Conservation (phyloP, 768 basidiomycete genomes). For the Inosperma sp. region DNA sequence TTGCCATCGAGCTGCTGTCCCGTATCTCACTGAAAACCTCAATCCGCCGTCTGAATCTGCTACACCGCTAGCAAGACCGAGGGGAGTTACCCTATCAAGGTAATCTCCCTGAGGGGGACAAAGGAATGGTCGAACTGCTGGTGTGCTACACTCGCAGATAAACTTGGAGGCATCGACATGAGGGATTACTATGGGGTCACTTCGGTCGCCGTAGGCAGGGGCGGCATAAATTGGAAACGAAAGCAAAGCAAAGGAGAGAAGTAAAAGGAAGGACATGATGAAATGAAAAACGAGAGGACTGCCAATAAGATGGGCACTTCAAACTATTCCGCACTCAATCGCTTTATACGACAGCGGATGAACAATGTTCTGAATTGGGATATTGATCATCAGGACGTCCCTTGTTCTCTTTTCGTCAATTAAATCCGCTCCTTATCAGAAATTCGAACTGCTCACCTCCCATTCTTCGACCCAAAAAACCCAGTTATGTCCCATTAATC, state of each 20-base stretch:
- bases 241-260: constrained; percentile 24
- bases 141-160: constrained; percentile 44
- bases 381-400: too few species aligned
- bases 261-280: constrained; percentile 19
- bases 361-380: too few species aligned
- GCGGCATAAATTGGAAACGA: constrained; percentile 30
- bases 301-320: neutral
- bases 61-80: constrained; percentile 56
- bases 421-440: too few species aligned
- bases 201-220: constrained; percentile 16
- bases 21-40: constrained; percentile 67
- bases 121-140: constrained; percentile 31
- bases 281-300: neutral
- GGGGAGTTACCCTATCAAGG: constrained; percentile 37
- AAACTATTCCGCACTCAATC: too few species aligned
- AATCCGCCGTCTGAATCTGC: constrained; percentile 43
- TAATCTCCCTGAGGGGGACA: constrained; percentile 37
- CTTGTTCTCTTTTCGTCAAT: too few species aligned
- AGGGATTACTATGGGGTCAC: constrained; percentile 27
- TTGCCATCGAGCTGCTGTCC: constrained; percentile 56
- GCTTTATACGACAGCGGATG: too few species aligned
- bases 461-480: too few species aligned
- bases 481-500: too few species aligned
- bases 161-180: constrained; percentile 35
- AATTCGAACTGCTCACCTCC: too few species aligned